Evolutionary conservation across 345 rosid genomes (phyloP).

Genomic region (Rhodamnia rubescens): DNA sequence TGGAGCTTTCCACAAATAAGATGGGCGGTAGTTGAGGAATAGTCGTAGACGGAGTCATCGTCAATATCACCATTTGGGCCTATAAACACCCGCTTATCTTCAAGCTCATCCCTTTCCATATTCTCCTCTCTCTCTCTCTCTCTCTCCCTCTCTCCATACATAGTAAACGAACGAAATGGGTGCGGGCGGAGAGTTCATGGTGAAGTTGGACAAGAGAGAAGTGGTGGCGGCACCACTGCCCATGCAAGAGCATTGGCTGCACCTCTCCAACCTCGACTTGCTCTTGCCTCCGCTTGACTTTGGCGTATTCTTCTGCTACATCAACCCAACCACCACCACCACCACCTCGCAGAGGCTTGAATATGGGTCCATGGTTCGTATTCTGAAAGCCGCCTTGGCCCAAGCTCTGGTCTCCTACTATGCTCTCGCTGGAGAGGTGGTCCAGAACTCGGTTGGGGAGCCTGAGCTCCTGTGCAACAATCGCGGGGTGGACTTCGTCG

Average conservation of each 20-base stretch:
- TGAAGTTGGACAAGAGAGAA: slow-evolving; percentile 27
- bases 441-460: slow-evolving; percentile 44
- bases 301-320: slow-evolving; percentile 45
- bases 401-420: slow-evolving; percentile 61
- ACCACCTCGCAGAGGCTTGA: neutral
- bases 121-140: neutral
- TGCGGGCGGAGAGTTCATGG: slow-evolving; percentile 1
- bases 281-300: slow-evolving; percentile 61
- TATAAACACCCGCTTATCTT: neutral
- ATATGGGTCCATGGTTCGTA: slow-evolving; percentile 18
- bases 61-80: neutral
- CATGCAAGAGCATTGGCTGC: slow-evolving; percentile 70
- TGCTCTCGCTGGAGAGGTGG: slow-evolving; percentile 63
- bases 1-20: neutral
- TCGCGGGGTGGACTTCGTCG: slow-evolving; percentile 64
- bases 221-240: slow-evolving; percentile 61
- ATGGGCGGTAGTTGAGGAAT: neutral
- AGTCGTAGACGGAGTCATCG: neutral
- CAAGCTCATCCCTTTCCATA: neutral
- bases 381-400: slow-evolving; percentile 50
- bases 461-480: slow-evolving; percentile 84
- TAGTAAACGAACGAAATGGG: neutral
- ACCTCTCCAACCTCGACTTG: slow-evolving; percentile 78
- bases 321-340: neutral
- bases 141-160: neutral